Base-by-base conservation (phyloP, 805 yeast species). In the Spathaspora girioi region DNA sequence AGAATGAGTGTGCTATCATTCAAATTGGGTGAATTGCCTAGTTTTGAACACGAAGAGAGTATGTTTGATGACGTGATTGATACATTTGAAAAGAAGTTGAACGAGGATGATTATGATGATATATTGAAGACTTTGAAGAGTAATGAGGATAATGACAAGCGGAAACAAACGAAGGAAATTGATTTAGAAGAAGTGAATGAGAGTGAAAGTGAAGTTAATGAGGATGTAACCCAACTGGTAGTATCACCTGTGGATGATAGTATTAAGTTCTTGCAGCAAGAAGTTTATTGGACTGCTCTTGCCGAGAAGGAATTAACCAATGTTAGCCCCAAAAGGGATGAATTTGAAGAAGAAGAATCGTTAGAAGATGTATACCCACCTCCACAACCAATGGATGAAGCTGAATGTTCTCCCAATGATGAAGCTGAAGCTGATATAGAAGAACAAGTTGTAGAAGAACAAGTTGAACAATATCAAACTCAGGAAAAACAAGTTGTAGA, bases 141-240 rank as follows among this genome's bases (percentile, higher is more conserved):
- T 42, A 18, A 42, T 14, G 5, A 42, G 14, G 17, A 40, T 11
- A 20, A 23, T 42, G 44, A 42, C 27, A 35, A 35, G 14, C 15
- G 7, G 35, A 76, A 73, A 53, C 76, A 68, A 51, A 69, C 70
- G 53, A 51, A 60, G 17, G 68, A 64, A 43, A 77, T 73, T 47
- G 51, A 53, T n/a, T 17, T 10, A 15, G 23, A 35, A 3, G 29
- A 27, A 12, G 32, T 44, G 4, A 18, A 19, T 11, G 45, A 50
- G 15, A 47, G 35, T 1, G 26, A 23, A 23, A 38, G 17, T 4
- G 23, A 27, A 23, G 48, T 20, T 10, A 19, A 12, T 3, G 44
- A 19, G 12, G 48, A 44, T 2, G 42, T 20, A 7, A 17, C 14
- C 3, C 40, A 35, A 29, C 32, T 35, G 40, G 4, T 10, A 6